Evolutionary conservation across 306 rosid species (phyloP).

Genomic region (Quercus alba): DNA sequence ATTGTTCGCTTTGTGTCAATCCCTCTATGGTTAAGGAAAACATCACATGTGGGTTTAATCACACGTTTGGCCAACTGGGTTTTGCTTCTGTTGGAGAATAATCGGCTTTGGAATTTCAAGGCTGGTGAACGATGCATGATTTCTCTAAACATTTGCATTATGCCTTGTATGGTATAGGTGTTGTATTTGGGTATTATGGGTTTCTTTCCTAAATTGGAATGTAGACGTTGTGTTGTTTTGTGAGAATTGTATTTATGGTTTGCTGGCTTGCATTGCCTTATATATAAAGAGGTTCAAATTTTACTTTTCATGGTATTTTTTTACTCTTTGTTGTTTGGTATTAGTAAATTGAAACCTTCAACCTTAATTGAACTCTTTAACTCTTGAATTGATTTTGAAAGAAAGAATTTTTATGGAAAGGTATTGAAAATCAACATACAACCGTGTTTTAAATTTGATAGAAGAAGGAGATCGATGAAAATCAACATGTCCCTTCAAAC

Average conservation of each 20-base stretch:
- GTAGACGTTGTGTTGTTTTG: not conserved
- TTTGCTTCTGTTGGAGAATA: conserved; percentile 21
- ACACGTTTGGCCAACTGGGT: conserved; percentile 24
- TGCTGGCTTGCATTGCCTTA: not conserved
- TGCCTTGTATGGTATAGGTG: not conserved
- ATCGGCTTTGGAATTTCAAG: conserved; percentile 22
- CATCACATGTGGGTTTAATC: conserved; percentile 50
- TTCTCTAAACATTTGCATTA: not conserved
- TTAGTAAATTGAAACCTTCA: not conserved
- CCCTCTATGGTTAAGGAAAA: conserved; percentile 79
- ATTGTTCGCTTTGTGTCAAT: conserved; percentile 70
- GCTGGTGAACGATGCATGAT: conserved; percentile 39
- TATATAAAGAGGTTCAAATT: not conserved
- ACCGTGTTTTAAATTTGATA: conserved; percentile 1
- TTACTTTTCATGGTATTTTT: not conserved
- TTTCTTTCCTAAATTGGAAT: not conserved
- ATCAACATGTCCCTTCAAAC: conserved; percentile 29
- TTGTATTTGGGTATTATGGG: not conserved
- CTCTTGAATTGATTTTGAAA: conserved; percentile 30
- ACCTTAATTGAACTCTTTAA: conserved; percentile 14
- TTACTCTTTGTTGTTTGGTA: not conserved
- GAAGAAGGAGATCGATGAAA: not conserved
- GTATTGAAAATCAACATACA: conserved; percentile 27
- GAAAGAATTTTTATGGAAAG: not conserved
- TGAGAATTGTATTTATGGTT: not conserved